phyloP scores from a whole-genome alignment of 495 filamentous ascomycete species.

The Penicillium cataractarum region DNA sequence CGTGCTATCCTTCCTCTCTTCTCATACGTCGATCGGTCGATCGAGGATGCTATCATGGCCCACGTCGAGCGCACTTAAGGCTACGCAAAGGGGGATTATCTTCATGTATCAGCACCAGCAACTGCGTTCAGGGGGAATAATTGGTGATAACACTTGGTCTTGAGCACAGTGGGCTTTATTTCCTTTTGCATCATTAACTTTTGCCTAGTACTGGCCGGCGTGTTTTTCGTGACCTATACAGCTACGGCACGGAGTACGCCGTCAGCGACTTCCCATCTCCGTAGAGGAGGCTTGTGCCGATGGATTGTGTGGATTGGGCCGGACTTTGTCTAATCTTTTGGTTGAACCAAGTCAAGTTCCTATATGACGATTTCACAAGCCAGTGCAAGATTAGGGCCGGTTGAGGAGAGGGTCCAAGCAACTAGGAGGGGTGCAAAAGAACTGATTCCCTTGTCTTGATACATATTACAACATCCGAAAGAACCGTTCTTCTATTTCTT shows the following conservation, averaged over 20 bases:
- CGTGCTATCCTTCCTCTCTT: background rate
- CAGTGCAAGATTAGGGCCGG: background rate
- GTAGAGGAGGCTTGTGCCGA: background rate
- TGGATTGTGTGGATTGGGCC: background rate
- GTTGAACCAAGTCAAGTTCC: background rate
- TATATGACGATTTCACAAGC: background rate
- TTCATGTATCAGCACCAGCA: background rate
- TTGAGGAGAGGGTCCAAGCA: background rate
- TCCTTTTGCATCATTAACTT: background rate
- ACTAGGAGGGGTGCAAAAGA: background rate
- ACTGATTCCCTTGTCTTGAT: background rate
- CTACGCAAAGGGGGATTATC: background rate
- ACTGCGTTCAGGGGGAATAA: background rate
- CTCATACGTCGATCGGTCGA: conserved; percentile 20
- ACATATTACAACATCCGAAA: background rate
- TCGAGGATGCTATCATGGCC: too few species aligned
- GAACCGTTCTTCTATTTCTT: background rate
- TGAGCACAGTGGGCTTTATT: background rate
- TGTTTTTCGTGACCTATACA: background rate
- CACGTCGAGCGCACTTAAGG: background rate
- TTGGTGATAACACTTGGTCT: background rate
- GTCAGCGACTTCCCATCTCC: background rate
- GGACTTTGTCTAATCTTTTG: background rate
- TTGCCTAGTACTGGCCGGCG: background rate
- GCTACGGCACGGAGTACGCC: background rate